Conservation (phyloP, 805 yeast genomes). For the Cyberlindnera japonica region DNA sequence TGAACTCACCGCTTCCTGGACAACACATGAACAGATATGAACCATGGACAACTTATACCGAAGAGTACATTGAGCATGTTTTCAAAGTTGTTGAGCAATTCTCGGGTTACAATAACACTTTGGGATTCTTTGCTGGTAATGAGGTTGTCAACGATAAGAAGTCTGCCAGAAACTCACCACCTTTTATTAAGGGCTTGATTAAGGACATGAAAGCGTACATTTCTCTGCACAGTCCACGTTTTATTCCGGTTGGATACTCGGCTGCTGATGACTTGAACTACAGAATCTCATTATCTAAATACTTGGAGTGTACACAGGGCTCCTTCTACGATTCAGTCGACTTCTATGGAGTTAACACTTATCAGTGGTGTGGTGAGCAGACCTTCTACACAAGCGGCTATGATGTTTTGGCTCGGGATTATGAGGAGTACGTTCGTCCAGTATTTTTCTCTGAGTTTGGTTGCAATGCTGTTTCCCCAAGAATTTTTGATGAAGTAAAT, state of each 20-base stretch:
- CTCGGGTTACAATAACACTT: constrained; percentile 78
- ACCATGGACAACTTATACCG: constrained; percentile 87
- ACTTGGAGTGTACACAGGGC: constrained; percentile 63
- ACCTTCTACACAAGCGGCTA: constrained; percentile 79
- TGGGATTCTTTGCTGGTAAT: constrained; percentile 90
- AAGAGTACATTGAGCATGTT: constrained; percentile 66
- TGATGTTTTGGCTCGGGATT: constrained; percentile 64
- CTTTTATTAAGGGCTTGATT: constrained; percentile 71
- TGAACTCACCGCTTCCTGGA: constrained; percentile 76
- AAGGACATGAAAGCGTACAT: constrained; percentile 80
- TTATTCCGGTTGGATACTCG: constrained; percentile 88
- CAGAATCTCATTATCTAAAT: constrained; percentile 72
- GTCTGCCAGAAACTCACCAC: constrained; percentile 67
- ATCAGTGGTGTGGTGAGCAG: constrained; percentile 96
- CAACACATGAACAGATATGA: constrained; percentile 87
- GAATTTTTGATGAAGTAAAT: constrained; percentile 72
- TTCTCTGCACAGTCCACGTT: constrained; percentile 51
- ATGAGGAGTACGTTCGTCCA: constrained; percentile 65
- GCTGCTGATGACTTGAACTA: constrained; percentile 90
- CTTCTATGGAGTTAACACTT: constrained; percentile 91
- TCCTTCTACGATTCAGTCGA: constrained; percentile 57
- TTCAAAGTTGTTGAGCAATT: constrained; percentile 79
- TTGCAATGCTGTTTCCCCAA: constrained; percentile 77
- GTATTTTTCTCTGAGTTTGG: constrained; percentile 91
- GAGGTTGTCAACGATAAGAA: constrained; percentile 79